Percentiles rank a stretch among this genome's conserved stretches.
phyloP scores from a whole-genome alignment of 108 stramenopile species.

The Cyclotella choctawhatcheeana region DNA sequence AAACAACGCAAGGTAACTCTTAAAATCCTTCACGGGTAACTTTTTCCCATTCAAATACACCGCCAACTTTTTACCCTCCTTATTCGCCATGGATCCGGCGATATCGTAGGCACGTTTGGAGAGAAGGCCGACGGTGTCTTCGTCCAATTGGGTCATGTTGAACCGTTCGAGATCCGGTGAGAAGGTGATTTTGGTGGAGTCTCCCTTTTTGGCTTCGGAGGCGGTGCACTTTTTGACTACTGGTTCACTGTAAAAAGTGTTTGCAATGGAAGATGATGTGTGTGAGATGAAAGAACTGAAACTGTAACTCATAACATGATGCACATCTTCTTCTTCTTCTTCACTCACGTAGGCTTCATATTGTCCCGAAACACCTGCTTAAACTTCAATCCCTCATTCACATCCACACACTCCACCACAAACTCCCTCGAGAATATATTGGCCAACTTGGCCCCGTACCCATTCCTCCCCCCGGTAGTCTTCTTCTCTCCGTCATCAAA shows the following conservation, averaged over 20 bases:
- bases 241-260: no score
- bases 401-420: conserved; percentile 90
- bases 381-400: conserved; percentile 74
- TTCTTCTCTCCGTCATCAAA: conserved; percentile 99
- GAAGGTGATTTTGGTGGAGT: conserved; percentile 98
- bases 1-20: conserved; percentile 92
- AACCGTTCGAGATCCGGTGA: conserved; percentile 93
- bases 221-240: conserved; percentile 67
- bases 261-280: no score
- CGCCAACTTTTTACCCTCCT: conserved; percentile 81
- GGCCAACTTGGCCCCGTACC: conserved; percentile 99
- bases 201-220: conserved; percentile 79
- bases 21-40: conserved; percentile 89
- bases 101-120: conserved; percentile 98
- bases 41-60: conserved; percentile 95
- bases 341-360: no score
- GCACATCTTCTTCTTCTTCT: no score
- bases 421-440: conserved; percentile 97
- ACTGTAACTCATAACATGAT: conserved; percentile 85
- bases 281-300: no score
- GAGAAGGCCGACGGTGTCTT: conserved; percentile 90
- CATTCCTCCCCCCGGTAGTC: conserved; percentile 98
- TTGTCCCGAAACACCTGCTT: conserved; percentile 91
- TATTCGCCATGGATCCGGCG: conserved; percentile 92
- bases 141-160: conserved; percentile 91